These are phyloP conservation scores for Aspergillus quadrilineatus DNA, from an alignment of 2,329 filamentous ascomycete species.

Conservation along the genomic window DNA sequence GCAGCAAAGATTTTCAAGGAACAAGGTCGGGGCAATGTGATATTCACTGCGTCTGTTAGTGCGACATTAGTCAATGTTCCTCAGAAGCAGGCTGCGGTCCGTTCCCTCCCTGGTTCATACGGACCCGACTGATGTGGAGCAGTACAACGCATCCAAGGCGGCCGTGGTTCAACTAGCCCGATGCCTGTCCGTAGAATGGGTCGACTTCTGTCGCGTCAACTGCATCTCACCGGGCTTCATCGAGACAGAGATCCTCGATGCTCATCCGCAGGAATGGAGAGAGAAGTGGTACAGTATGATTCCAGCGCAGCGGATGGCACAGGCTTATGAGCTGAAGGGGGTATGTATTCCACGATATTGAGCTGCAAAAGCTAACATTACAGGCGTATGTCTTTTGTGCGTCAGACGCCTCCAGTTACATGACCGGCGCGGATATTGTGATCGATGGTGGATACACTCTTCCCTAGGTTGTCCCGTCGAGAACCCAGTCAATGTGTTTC, in stretches of 20 bases:
- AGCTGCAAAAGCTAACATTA: background rate
- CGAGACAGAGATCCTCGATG: slow-evolving; percentile 21
- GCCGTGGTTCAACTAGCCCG: background rate
- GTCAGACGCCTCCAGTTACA: slow-evolving; percentile 43
- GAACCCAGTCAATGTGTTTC: too few species aligned
- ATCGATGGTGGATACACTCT: slow-evolving; percentile 50
- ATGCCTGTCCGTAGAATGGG: slow-evolving; percentile 28
- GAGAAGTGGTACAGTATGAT: slow-evolving; percentile 41
- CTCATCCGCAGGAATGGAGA: slow-evolving; percentile 30
- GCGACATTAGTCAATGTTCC: slow-evolving; percentile 39
- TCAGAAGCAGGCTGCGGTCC: slow-evolving; percentile 35
- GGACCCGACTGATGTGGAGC: background rate
- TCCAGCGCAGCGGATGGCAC: slow-evolving; percentile 24
- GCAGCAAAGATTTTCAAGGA: slow-evolving; percentile 37
- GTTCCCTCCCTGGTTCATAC: background rate
- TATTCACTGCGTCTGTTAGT: slow-evolving; percentile 39
- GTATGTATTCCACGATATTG: slow-evolving; percentile 16
- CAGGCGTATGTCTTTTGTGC: slow-evolving; percentile 34
- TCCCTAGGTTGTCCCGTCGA: slow-evolving; percentile 5
- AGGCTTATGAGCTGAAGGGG: slow-evolving; percentile 37
- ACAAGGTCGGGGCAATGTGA: slow-evolving; percentile 35
- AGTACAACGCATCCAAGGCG: background rate
- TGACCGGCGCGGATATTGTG: slow-evolving; percentile 43
- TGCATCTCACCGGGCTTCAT: slow-evolving; percentile 24
- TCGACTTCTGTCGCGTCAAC: slow-evolving; percentile 42